A percentile compares a stretch with the other conserved stretches of the same genome.
phyloP scores from a whole-genome alignment of 139 green algal species.

The Edaphochlamys debaryana region DNA sequence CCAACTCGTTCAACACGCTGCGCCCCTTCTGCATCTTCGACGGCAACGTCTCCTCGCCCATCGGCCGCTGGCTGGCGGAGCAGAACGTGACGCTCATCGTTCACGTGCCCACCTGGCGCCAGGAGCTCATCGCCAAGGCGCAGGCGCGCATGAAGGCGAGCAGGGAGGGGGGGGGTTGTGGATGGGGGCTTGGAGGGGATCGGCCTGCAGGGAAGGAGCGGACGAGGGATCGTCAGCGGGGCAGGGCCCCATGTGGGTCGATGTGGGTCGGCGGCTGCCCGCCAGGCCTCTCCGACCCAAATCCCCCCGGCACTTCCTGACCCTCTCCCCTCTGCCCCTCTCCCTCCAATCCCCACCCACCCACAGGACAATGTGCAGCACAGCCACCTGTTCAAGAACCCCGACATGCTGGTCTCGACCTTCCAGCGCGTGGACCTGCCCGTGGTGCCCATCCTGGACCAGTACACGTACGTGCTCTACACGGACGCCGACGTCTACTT shows the following conservation, averaged over 20 bases:
- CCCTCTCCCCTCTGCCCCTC: background rate
- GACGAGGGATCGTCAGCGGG: background rate
- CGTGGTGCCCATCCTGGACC: conserved; percentile 36
- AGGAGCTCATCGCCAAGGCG: conserved; percentile 22
- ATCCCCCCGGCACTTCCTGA: background rate
- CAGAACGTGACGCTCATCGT: conserved; percentile 31
- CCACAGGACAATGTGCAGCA: conserved; percentile 40
- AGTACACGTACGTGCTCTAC: conserved; percentile 51
- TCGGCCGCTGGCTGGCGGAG: conserved; percentile 12
- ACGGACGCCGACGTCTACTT: conserved; percentile 59
- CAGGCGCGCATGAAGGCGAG: background rate
- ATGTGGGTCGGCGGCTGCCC: background rate
- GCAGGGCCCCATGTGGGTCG: background rate
- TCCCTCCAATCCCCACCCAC: background rate
- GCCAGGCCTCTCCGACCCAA: too few relatives aligned
- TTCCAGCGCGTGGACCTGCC: conserved; percentile 51
- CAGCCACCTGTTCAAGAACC: conserved; percentile 35
- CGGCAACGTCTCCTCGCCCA: conserved; percentile 34
- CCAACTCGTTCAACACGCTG: conserved; percentile 2
- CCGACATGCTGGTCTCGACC: conserved; percentile 40
- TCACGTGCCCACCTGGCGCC: conserved; percentile 31
- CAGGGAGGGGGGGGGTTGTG: too few relatives aligned
- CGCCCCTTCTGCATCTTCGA: conserved; percentile 54
- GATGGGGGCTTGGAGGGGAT: background rate
- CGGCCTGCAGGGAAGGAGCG: background rate